These are phyloP conservation scores for Zalaria obscura DNA, from an alignment of 2,329 filamentous ascomycete genomes.

Conservation along the genomic window DNA sequence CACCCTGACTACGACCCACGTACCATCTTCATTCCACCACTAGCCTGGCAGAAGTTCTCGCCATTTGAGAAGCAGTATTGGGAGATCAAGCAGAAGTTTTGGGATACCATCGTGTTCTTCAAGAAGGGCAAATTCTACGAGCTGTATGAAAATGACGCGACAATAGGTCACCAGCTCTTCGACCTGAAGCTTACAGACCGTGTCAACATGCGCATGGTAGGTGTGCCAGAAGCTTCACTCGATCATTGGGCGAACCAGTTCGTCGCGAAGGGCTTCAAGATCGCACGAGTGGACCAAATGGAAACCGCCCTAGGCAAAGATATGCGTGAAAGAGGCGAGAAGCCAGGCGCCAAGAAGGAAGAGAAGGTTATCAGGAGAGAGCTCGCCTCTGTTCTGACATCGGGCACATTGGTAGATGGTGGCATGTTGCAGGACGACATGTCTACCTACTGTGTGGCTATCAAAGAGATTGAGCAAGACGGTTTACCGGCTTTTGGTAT, in stretches of 20 bases:
- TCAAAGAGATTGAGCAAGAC: slow-evolving; percentile 59
- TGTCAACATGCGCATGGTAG: slow-evolving; percentile 99
- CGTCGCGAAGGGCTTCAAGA: slow-evolving; percentile 94
- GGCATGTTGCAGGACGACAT: slow-evolving; percentile 97
- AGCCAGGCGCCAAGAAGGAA: slow-evolving; percentile 47
- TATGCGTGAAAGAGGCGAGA: slow-evolving; percentile 79
- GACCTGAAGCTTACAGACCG: slow-evolving; percentile 95
- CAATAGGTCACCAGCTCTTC: slow-evolving; percentile 89
- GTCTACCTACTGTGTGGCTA: slow-evolving; percentile 88
- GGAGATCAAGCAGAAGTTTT: slow-evolving; percentile 97
- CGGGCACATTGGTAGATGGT: slow-evolving; percentile 85
- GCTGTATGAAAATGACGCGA: slow-evolving; percentile 94
- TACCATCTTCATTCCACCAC: slow-evolving; percentile 77
- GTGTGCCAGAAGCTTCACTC: slow-evolving; percentile 89
- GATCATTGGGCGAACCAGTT: slow-evolving; percentile 98
- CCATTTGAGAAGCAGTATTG: slow-evolving; percentile 97
- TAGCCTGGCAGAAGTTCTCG: slow-evolving; percentile 70
- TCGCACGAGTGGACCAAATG: slow-evolving; percentile 90
- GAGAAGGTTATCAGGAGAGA: slow-evolving; percentile 92
- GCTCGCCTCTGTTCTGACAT: slow-evolving; percentile 78
- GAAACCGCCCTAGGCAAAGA: slow-evolving; percentile 93
- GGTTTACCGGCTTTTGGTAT: slow-evolving; percentile 76
- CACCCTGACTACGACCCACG: slow-evolving; percentile 85
- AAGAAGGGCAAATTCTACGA: slow-evolving; percentile 99
- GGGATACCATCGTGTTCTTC: slow-evolving; percentile 97